phyloP scores from a whole-genome alignment of 2,329 filamentous ascomycete genomes.

The Microsporum audouinii region DNA sequence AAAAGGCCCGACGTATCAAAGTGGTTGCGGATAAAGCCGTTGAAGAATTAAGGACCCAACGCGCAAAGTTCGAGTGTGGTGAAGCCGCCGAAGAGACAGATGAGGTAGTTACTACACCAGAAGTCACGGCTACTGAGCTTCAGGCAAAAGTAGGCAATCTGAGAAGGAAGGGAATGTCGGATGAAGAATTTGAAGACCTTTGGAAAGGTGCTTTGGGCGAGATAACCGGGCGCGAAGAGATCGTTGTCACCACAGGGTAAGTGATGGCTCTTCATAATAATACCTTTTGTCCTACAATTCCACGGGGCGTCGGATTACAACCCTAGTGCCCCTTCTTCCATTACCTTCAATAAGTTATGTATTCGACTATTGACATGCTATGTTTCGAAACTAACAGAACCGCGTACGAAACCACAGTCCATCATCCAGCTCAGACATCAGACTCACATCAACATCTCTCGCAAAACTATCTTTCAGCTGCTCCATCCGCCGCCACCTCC shows the following conservation, averaged over 20 bases:
- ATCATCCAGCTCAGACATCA: slow-evolving; percentile 45
- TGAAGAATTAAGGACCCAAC: slow-evolving; percentile 71
- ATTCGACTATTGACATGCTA: slow-evolving; percentile 31
- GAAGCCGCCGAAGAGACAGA: slow-evolving; percentile 54
- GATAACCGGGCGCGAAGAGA: slow-evolving; percentile 46
- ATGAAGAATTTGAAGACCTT: slow-evolving; percentile 84
- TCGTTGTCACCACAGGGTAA: slow-evolving; percentile 46
- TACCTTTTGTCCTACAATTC: no score
- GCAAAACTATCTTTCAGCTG: slow-evolving; percentile 77
- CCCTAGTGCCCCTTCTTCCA: not conserved
- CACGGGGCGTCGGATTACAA: no score
- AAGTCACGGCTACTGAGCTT: slow-evolving; percentile 57
- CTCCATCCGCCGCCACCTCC: slow-evolving; percentile 36
- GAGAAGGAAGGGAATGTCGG: slow-evolving; percentile 69
- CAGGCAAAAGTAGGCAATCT: slow-evolving; percentile 65
- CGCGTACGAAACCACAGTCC: slow-evolving; percentile 60
- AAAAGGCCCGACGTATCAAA: slow-evolving; percentile 77
- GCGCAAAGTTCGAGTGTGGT: slow-evolving; percentile 85
- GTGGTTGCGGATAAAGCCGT: slow-evolving; percentile 78
- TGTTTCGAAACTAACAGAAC: slow-evolving; percentile 68
- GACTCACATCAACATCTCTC: slow-evolving; percentile 77
- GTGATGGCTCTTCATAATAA: slow-evolving; percentile 35
- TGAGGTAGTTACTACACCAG: slow-evolving; percentile 49
- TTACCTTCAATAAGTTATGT: slow-evolving; percentile 14
- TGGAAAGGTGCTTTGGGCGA: slow-evolving; percentile 42